Base-by-base conservation (phyloP, 768 basidiomycete genomes). In the Dioszegia hungarica region DNA sequence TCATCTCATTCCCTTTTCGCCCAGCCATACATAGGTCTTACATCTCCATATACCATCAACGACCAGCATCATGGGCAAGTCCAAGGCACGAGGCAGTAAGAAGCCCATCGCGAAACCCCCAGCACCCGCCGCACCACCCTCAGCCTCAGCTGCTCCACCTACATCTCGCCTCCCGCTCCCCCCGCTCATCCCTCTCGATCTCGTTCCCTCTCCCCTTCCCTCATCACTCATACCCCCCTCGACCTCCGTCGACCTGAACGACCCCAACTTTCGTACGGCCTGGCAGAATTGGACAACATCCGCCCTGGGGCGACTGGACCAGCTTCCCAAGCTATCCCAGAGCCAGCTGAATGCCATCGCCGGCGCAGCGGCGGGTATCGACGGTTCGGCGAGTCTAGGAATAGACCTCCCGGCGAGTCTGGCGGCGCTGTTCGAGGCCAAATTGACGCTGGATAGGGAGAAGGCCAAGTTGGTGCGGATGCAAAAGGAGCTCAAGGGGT, bases 361-460 rank as follows among this genome's bases (percentile, higher is more conserved):
- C 1, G 62, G 60, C n/a, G 67, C 67, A 5, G 67, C 64, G 15
- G 67, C 64, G 0, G 64, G 64, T 9, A 47, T 65, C 2, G 59
- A 69, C 9, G 56, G 55, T 15, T 55, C 52, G 11, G 36, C 60
- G 20, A 52, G 33, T 29, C 19, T 38, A 10, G 59, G 52, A n/a
- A 70, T 69, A 29, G 71, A 73, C 38, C 49, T 73, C 0, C 71
- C 71, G 3, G 66, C 68, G 5, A 73, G 71, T 60, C 46, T 73
- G 22, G 71, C 71, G 2, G 71, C 71, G n/a, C 46, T 73, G 14
- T 73, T 73, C 61, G 71, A 73, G 37, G 71, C 71, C 17, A 73
- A 73, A 40, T 44, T 73, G 28, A 73, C 68, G 2, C 52, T 73
- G 39, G 71, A 73, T 60, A 54, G 71, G 37, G 71, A 73, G 43